phyloP scores from a whole-genome alignment of 306 rosid genomes.

The Carpinus viminea region DNA sequence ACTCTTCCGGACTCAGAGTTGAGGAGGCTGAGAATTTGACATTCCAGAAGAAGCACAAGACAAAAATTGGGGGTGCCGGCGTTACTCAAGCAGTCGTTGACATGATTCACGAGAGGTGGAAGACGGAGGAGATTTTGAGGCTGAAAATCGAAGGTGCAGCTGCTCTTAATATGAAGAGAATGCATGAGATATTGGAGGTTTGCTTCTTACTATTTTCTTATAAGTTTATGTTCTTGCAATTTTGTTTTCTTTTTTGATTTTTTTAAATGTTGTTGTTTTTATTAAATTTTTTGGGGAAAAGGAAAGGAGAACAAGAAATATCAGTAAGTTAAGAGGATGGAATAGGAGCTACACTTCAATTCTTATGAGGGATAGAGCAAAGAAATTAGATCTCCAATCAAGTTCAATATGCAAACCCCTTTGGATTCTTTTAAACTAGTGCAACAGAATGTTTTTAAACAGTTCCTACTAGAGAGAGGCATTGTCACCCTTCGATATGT shows the following conservation, averaged over 20 bases:
- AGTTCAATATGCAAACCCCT: not conserved
- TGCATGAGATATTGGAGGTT: slow-evolving; percentile 97
- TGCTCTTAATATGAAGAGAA: slow-evolving; percentile 94
- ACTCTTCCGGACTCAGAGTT: slow-evolving; percentile 91
- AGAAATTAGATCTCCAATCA: not conserved
- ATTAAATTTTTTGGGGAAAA: not conserved
- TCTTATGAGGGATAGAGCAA: not conserved
- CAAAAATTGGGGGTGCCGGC: slow-evolving; percentile 81
- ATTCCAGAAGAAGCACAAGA: slow-evolving; percentile 91
- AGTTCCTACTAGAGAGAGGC: not conserved
- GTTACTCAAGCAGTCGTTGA: slow-evolving; percentile 88
- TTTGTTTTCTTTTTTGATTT: not conserved
- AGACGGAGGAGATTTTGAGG: slow-evolving; percentile 78
- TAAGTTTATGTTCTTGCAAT: slow-evolving; percentile 12
- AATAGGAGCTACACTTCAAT: not conserved
- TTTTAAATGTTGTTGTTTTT: not conserved
- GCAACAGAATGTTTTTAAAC: not conserved
- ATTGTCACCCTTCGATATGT: not conserved
- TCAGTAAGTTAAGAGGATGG: not conserved
- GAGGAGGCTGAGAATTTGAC: slow-evolving; percentile 79
- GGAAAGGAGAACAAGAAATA: not conserved
- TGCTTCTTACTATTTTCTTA: slow-evolving; percentile 34
- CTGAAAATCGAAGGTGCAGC: slow-evolving; percentile 86
- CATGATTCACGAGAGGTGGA: slow-evolving; percentile 88
- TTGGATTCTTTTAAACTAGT: not conserved